Evolutionary conservation across 2,329 filamentous ascomycete species (phyloP).

Genomic region (Claviceps purpurea): DNA sequence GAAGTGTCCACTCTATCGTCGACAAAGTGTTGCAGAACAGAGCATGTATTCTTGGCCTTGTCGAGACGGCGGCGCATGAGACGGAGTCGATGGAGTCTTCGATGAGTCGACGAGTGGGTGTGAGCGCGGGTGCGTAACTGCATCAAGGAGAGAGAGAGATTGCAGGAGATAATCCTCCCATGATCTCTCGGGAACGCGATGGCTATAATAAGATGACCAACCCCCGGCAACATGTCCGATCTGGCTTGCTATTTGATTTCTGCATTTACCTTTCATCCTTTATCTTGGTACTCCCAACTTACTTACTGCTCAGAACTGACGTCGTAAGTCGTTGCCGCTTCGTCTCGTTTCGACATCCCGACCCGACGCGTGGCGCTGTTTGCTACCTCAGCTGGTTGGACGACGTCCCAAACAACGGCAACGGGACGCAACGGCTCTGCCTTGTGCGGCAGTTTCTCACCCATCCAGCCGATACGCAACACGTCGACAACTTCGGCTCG

Average conservation of each 20-base stretch:
- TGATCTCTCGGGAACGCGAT: background rate
- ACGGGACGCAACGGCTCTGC: no score
- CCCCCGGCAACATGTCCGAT: background rate
- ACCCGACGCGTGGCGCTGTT: background rate
- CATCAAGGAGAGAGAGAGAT: background rate
- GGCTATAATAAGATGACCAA: conserved; percentile 5
- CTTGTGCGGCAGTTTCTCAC: no score
- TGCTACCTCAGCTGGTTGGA: no score
- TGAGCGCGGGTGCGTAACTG: background rate
- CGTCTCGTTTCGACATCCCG: background rate
- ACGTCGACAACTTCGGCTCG: no score
- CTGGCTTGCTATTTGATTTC: background rate
- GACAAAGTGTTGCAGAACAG: background rate
- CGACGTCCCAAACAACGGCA: no score
- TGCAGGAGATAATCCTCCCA: background rate
- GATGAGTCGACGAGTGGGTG: background rate
- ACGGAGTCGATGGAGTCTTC: background rate
- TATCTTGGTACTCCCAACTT: background rate
- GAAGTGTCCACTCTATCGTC: conserved; percentile 1
- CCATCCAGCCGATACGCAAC: no score
- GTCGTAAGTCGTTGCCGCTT: background rate
- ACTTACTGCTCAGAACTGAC: background rate
- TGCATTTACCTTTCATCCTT: background rate
- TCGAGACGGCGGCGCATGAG: conserved; percentile 1
- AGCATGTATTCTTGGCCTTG: background rate